A percentile compares a stretch with the other conserved stretches of the same genome.
phyloP scores from a whole-genome alignment of 1,139 yeast genomes.

The Debaryomyces coudertii region DNA sequence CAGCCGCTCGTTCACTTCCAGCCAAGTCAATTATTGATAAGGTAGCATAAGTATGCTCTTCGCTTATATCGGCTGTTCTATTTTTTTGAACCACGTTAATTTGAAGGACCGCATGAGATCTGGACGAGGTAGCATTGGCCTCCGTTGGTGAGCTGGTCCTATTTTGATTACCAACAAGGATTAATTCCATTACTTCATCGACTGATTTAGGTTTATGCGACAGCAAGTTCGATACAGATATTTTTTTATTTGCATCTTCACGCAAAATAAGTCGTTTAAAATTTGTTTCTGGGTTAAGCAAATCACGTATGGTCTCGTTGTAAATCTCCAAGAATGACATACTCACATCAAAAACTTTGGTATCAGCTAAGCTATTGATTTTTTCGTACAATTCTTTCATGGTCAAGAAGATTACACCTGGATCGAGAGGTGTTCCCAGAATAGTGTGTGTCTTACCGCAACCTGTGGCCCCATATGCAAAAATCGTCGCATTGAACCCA shows the following conservation, averaged over 20 bases:
- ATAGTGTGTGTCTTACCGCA: conserved; percentile 98
- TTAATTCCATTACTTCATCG: conserved; percentile 80
- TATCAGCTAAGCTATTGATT: conserved; percentile 58
- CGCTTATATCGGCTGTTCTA: conserved; percentile 64
- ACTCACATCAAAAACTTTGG: conserved; percentile 60
- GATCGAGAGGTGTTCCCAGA: conserved; percentile 70
- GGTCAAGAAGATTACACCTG: conserved; percentile 81
- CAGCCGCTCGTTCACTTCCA: conserved; percentile 92
- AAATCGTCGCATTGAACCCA: conserved; percentile 88
- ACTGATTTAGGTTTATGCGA: conserved; percentile 65
- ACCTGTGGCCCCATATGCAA: conserved; percentile 98
- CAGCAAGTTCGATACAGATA: conserved; percentile 75
- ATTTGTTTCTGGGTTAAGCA: conserved; percentile 60
- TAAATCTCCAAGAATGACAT: conserved; percentile 84
- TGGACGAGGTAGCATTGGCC: conserved; percentile 85
- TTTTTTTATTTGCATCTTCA: conserved; percentile 70
- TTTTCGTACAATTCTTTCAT: conserved; percentile 72
- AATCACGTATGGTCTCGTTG: conserved; percentile 84
- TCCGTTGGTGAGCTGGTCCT: conserved; percentile 87
- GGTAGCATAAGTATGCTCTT: conserved; percentile 75
- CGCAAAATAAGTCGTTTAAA: conserved; percentile 56
- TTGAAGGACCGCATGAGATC: conserved; percentile 92
- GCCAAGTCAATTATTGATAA: conserved; percentile 88
- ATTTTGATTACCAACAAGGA: conserved; percentile 69
- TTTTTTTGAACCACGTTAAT: conserved; percentile 68